Conservation (phyloP, 306 rosid species). For the Arachis stenosperma region DNA sequence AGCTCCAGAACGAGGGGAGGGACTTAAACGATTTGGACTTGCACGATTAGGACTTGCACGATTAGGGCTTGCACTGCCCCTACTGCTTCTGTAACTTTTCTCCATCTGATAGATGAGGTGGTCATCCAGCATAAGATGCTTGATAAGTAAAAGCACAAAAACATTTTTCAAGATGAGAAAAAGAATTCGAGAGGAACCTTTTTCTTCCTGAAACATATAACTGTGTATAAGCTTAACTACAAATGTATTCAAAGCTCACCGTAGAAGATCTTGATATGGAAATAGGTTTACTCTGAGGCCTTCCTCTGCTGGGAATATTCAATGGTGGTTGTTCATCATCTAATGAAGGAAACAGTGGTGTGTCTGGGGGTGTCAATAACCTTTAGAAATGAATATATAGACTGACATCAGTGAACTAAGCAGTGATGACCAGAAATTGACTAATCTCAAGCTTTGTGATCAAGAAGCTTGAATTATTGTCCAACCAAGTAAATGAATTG, state of each 20-base stretch:
- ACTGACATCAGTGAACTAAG: conserved; percentile 36
- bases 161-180: conserved; percentile 18
- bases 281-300: conserved; percentile 86
- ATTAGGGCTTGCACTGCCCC: conserved; percentile 80
- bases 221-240: conserved; percentile 36
- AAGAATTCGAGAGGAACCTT: conserved; percentile 6
- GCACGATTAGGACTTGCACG: conserved; percentile 63
- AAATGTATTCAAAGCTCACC: conserved; percentile 50
- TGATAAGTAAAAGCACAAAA: conserved; percentile 25
- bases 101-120: conserved; percentile 65
- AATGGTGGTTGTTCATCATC: conserved; percentile 64
- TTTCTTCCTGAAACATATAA: neutral
- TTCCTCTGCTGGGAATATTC: conserved; percentile 60
- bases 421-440: conserved; percentile 29
- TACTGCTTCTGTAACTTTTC: conserved; percentile 75
- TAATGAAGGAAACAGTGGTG: conserved; percentile 84
- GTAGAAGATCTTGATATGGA: conserved; percentile 84
- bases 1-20: conserved; percentile 75
- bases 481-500: neutral
- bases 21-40: conserved; percentile 81
- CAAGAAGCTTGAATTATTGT: conserved; percentile 19
- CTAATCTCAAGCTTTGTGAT: conserved; percentile 24
- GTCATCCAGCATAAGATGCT: conserved; percentile 21
- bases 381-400: conserved; percentile 45
- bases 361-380: conserved; percentile 88